Conservation (phyloP, 805 yeast genomes). For the Lipomyces sp. region DNA sequence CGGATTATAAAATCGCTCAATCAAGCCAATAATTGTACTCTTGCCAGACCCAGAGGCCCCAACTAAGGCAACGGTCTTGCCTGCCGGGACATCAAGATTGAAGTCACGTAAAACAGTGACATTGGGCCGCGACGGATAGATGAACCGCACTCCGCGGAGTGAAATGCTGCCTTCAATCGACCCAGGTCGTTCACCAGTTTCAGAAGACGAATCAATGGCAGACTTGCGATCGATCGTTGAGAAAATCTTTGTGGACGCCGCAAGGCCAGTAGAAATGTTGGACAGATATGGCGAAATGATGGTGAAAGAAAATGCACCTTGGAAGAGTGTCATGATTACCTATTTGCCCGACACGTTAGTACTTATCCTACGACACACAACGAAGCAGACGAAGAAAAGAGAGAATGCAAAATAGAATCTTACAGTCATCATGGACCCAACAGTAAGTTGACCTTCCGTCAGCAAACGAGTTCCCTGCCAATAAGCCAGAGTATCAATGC, state of each 20-base stretch:
- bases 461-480: constrained; percentile 45
- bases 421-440: constrained; percentile 41
- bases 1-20: constrained; percentile 60
- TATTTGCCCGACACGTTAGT: too few relatives aligned
- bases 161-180: constrained; percentile 42
- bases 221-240: constrained; percentile 46
- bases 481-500: constrained; percentile 42
- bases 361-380: too few relatives aligned
- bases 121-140: constrained; percentile 37
- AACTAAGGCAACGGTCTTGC: constrained; percentile 81
- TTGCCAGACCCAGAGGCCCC: constrained; percentile 73
- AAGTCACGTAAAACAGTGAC: constrained; percentile 34
- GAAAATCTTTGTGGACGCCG: constrained; percentile 43
- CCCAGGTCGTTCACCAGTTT: constrained; percentile 27
- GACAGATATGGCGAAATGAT: constrained; percentile 43
- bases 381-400: background rate
- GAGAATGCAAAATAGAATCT: constrained; percentile 1
- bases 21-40: constrained; percentile 48
- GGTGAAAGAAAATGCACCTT: constrained; percentile 43
- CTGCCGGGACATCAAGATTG: constrained; percentile 55
- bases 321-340: constrained; percentile 24
- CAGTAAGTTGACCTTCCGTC: constrained; percentile 35
- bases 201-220: constrained; percentile 38
- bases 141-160: constrained; percentile 32
- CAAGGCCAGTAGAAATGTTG: constrained; percentile 40